phyloP scores from a whole-genome alignment of 1,284 basidiomycete genomes.

The Serendipita sp. region DNA sequence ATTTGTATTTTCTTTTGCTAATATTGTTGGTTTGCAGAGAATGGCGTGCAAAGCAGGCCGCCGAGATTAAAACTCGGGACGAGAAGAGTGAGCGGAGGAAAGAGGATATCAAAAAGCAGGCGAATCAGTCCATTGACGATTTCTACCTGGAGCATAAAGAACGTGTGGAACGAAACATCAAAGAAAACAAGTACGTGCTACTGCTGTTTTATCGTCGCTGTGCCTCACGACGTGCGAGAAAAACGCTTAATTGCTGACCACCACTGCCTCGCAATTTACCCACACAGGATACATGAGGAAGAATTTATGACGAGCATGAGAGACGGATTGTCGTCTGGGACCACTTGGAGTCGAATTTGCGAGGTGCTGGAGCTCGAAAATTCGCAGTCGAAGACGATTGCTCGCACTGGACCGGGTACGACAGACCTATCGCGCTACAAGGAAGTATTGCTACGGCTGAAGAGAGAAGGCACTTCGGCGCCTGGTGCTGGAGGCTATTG shows the following conservation, averaged over 20 bases:
- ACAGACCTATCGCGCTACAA: slow-evolving; percentile 85
- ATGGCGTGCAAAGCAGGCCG: slow-evolving; percentile 81
- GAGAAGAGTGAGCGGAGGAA: slow-evolving; percentile 67
- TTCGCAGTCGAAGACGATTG: slow-evolving; percentile 91
- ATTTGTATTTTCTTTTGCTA: not conserved
- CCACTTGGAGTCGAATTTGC: slow-evolving; percentile 92
- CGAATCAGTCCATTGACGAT: slow-evolving; percentile 85
- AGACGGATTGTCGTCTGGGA: slow-evolving; percentile 74
- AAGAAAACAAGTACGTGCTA: slow-evolving; percentile 80
- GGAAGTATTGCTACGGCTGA: slow-evolving; percentile 75
- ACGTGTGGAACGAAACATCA: slow-evolving; percentile 86
- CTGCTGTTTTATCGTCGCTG: not conserved
- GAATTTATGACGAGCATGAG: slow-evolving; percentile 63
- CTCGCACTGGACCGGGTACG: slow-evolving; percentile 73
- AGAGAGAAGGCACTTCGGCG: slow-evolving; percentile 77
- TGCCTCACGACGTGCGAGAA: not conserved
- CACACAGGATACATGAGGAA: slow-evolving; percentile 69
- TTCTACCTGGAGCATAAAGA: slow-evolving; percentile 91
- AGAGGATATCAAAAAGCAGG: slow-evolving; percentile 77
- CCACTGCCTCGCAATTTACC: slow-evolving; percentile 8
- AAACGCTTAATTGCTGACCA: not conserved
- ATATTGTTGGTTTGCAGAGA: slow-evolving; percentile 30
- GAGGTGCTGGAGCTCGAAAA: slow-evolving; percentile 82
- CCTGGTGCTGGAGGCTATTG: slow-evolving; percentile 86
- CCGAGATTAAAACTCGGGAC: slow-evolving; percentile 65